phyloP scores from a whole-genome alignment of 2,329 filamentous ascomycete genomes.

The Colletotrichum orchidophilum region DNA sequence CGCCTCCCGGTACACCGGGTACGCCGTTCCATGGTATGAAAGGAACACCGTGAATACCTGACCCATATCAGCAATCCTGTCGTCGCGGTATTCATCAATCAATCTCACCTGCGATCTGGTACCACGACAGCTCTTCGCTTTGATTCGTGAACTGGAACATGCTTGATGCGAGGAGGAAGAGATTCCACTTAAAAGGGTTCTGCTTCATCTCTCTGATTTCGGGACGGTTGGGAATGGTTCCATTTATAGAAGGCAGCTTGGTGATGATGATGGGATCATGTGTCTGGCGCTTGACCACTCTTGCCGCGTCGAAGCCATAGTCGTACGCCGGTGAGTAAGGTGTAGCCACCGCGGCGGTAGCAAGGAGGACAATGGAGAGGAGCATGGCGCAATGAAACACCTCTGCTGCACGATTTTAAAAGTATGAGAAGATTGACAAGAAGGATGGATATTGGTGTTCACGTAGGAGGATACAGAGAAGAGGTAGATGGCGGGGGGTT shows the following conservation, averaged over 20 bases:
- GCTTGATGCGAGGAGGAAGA: constrained; percentile 79
- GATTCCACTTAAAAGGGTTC: constrained; percentile 74
- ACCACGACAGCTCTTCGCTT: constrained; percentile 74
- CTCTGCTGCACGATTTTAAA: constrained; percentile 3
- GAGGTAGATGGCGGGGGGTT: background rate
- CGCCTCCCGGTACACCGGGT: constrained; percentile 57
- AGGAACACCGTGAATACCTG: constrained; percentile 85
- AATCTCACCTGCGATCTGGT: constrained; percentile 76
- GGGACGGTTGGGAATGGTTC: constrained; percentile 58
- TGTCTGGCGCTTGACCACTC: constrained; percentile 51
- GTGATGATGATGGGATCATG: constrained; percentile 52
- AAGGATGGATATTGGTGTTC: background rate
- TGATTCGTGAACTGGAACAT: constrained; percentile 76
- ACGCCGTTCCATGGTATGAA: constrained; percentile 65
- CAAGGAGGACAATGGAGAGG: constrained; percentile 2
- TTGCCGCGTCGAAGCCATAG: constrained; percentile 58
- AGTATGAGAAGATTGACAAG: background rate
- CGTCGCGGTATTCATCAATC: background rate
- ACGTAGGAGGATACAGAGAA: background rate
- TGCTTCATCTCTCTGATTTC: constrained; percentile 75
- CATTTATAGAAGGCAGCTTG: constrained; percentile 52
- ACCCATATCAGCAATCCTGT: constrained; percentile 17
- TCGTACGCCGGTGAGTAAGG: constrained; percentile 49
- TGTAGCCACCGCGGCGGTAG: background rate
- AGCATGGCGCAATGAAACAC: background rate